Base-by-base conservation (phyloP, 2,329 filamentous ascomycete species). In the Talaromyces sp. region DNA sequence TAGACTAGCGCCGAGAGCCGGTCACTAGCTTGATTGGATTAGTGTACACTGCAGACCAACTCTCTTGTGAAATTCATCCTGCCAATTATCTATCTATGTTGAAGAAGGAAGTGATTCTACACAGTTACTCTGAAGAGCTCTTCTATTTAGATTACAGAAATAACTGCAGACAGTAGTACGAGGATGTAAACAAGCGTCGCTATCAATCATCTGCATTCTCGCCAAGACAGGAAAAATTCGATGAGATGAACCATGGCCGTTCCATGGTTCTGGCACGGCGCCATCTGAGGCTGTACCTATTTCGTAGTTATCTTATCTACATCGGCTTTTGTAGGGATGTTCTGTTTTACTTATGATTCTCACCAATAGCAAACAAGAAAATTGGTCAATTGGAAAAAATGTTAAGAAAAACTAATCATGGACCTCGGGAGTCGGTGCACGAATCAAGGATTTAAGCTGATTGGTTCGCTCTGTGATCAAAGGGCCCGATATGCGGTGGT, bases 181-280 rank as follows among this genome's bases (percentile, higher is more conserved):
- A 28, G 3, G 25, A 28, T 28, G 25, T 7, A 4, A 28, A 3
- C 7, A 28, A n/a, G n/a, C n/a, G n/a, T n/a, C n/a, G n/a, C n/a
- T 31, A 31, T 31, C 9, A 31, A 9, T 31, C 28, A 31, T 5
- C 28, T 35, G 10, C 33, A 35, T 35, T n/a, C 22, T 9, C n/a
- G 45, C 45, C 45, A 48, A 33, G 45, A 48, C 45, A 48, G 45
- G n/a, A 35, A 33, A 19, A 37, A 28, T 36, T 35, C n/a, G 25
- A 55, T 36, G 19, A 33, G 21, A 46, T 36, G 53, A 55, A 55
- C 40, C 40, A 37, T 54, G 1, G 3, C 33, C 13, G 39, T 54
- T 28, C 52, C 52, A 54, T 54, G 52, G 52, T 54, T 36, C 52
- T 53, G 13, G n/a, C 40, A 45, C 39, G 52, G 52, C 52, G 22